Evolutionary conservation across 2,329 filamentous ascomycete genomes (phyloP).

Genomic region (Colletotrichum somersetense): DNA sequence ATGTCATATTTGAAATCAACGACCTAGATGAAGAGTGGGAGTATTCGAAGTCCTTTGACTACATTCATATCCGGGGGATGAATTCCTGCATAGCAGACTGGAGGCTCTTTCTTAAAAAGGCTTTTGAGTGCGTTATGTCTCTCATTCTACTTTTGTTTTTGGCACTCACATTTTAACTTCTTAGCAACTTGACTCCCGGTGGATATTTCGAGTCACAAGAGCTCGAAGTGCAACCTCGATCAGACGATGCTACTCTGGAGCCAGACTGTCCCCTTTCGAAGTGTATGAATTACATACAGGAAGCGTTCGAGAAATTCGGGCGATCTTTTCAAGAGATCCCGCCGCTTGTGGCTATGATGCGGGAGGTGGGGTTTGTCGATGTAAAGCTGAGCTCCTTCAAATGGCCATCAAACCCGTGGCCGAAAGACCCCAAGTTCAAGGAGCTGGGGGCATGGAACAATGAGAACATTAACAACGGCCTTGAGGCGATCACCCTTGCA

Average conservation of each 20-base stretch:
- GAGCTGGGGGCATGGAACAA: slow-evolving; percentile 57
- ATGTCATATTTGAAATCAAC: slow-evolving; percentile 48
- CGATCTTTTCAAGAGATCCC: slow-evolving; percentile 48
- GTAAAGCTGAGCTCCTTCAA: slow-evolving; percentile 61
- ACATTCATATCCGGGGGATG: slow-evolving; percentile 51
- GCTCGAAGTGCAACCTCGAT: slow-evolving; percentile 45
- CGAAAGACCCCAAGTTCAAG: slow-evolving; percentile 63
- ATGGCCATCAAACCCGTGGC: slow-evolving; percentile 65
- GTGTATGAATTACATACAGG: slow-evolving; percentile 48
- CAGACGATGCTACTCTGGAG: slow-evolving; percentile 56
- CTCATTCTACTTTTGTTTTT: no score
- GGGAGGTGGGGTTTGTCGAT: slow-evolving; percentile 65
- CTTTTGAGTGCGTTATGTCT: slow-evolving; percentile 33
- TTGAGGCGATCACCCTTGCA: slow-evolving; percentile 46
- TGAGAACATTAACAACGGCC: slow-evolving; percentile 41
- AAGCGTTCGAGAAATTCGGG: slow-evolving; percentile 48
- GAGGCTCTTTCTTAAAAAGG: slow-evolving; percentile 39
- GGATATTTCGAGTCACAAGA: slow-evolving; percentile 51
- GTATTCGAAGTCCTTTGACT: slow-evolving; percentile 47
- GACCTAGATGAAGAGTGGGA: slow-evolving; percentile 47
- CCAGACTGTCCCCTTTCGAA: slow-evolving; percentile 46
- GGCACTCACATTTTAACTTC: no score
- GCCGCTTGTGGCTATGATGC: slow-evolving; percentile 52
- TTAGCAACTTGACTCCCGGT: slow-evolving; percentile 40
- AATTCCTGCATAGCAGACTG: slow-evolving; percentile 46